A percentile compares a stretch with the other conserved stretches of the same genome.
phyloP scores from a whole-genome alignment of 2,329 filamentous ascomycete species.

The Fusarium nelsonii region DNA sequence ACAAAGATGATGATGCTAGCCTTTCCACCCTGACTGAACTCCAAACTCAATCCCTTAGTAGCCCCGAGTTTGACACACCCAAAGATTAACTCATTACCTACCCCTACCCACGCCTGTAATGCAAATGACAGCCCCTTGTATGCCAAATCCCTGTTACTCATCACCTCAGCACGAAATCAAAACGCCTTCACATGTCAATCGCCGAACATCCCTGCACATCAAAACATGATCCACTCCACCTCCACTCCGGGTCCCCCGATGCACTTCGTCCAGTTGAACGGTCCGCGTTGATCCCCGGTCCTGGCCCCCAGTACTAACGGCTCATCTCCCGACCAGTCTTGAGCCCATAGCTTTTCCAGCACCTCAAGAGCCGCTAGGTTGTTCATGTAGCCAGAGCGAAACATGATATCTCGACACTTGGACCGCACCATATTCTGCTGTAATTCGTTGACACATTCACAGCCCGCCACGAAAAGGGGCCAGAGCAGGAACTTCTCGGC shows the following conservation, averaged over 20 bases:
- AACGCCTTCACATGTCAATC: slow-evolving; percentile 37
- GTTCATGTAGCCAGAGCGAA: slow-evolving; percentile 92
- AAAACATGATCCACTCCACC: slow-evolving; percentile 77
- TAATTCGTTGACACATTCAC: slow-evolving; percentile 85
- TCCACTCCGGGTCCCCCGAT: slow-evolving; percentile 68
- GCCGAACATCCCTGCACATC: slow-evolving; percentile 39
- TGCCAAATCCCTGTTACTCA: slow-evolving; percentile 27
- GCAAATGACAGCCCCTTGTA: slow-evolving; percentile 29
- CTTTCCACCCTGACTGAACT: slow-evolving; percentile 14
- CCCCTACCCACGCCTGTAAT: slow-evolving; percentile 29
- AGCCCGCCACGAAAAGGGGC: slow-evolving; percentile 91
- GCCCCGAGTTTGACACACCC: slow-evolving; percentile 17
- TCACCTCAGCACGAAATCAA: slow-evolving; percentile 20
- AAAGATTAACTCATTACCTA: slow-evolving; percentile 15
- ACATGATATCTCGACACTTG: slow-evolving; percentile 87
- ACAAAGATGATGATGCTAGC: slow-evolving; percentile 29
- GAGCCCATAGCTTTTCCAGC: slow-evolving; percentile 84
- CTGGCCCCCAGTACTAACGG: slow-evolving; percentile 49
- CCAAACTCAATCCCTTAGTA: slow-evolving; percentile 30
- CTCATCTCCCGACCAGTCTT: slow-evolving; percentile 60
- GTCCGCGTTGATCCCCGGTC: slow-evolving; percentile 59
- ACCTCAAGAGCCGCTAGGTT: slow-evolving; percentile 89
- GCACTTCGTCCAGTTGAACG: slow-evolving; percentile 70
- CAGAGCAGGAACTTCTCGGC: slow-evolving; percentile 92
- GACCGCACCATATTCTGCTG: slow-evolving; percentile 83